A percentile compares a stretch with the other conserved stretches of the same genome.
Evolutionary conservation across 2,329 filamentous ascomycete species (phyloP).

Genomic region (Coniochaeta pulveracea): DNA sequence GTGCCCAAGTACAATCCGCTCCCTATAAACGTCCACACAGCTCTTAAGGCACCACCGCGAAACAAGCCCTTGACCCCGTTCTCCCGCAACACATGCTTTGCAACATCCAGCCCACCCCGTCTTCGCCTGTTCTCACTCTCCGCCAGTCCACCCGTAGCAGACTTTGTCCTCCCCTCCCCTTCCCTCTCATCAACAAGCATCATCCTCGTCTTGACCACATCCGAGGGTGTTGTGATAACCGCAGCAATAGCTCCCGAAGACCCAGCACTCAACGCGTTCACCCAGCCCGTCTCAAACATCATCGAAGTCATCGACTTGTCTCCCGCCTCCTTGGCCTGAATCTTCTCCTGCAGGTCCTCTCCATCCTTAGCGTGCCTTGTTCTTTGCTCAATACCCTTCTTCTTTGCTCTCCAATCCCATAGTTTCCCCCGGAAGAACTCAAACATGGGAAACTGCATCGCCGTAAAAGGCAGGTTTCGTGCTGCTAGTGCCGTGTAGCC

Average conservation of each 20-base stretch:
- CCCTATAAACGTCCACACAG: constrained; percentile 71
- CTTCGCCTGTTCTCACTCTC: constrained; percentile 19
- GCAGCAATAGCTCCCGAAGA: constrained; percentile 64
- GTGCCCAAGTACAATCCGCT: constrained; percentile 77
- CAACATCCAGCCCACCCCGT: constrained; percentile 45
- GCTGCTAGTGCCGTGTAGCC: constrained; percentile 76
- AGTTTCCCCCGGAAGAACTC: constrained; percentile 54
- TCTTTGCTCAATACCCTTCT: constrained; percentile 5
- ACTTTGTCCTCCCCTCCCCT: constrained; percentile 16
- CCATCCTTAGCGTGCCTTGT: constrained; percentile 16
- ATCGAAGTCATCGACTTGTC: neutral
- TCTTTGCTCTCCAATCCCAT: constrained; percentile 22
- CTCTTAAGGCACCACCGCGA: constrained; percentile 61
- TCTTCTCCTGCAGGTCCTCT: constrained; percentile 8
- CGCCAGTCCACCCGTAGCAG: constrained; percentile 7
- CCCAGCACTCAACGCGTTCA: constrained; percentile 66
- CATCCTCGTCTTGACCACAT: constrained; percentile 82
- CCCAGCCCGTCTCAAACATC: constrained; percentile 54
- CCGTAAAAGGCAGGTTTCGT: constrained; percentile 78
- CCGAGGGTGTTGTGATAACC: constrained; percentile 75
- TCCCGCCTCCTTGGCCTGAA: constrained; percentile 10
- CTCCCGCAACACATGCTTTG: constrained; percentile 51
- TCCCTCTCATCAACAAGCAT: constrained; percentile 48
- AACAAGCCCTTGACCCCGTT: constrained; percentile 67
- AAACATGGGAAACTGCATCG: constrained; percentile 80